Base-by-base conservation (phyloP, 2,329 filamentous ascomycete genomes). In the Sporothrix pseudoabietina region DNA sequence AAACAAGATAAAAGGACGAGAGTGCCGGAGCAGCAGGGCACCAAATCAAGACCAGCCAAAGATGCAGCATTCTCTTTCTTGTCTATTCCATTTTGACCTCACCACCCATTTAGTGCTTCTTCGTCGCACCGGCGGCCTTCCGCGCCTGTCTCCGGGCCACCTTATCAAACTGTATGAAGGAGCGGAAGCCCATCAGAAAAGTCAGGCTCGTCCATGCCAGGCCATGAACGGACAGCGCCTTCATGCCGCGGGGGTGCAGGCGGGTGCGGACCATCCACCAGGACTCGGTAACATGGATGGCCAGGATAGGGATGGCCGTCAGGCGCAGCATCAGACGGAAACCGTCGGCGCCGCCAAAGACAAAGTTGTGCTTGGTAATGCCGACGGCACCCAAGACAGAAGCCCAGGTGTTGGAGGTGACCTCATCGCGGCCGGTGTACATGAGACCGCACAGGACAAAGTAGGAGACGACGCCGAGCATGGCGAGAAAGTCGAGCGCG, bases 271-370 rank as follows among this genome's bases (percentile, higher is more conserved):
- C 85, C 77, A 91, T 83, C 78, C 84, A 82, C 61, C 82, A 81
- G n/a, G 85, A 82, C 83, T 98, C 95, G 3, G 81, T 74, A 0
- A 85, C 30, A 81, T 98, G 95, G 14, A 93, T 86, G 0, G 78
- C 83, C 0, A 93, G 3, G 73, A 94, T 87, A 0, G 87, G 83
- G 26, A 83, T 77, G 71, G 91, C 83, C 57, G 95, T 82, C 16
- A 82, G 79, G 68, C 86, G 86, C 75, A 91, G 89, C 1, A 92
- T 81, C 79, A 84, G 86, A 75, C 85, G 84, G 77, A 89, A 91
- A 73, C 87, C 87, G 1, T 78, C 79, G 1, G 88, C 85, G 10
- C 57, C 74, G 72, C 55, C 75, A 44, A 73, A 68, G 12, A 72
- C 12, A 4, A 54, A 66, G 39, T 52, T 70, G 49, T 4, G 3